A percentile compares a stretch with the other conserved stretches of the same genome.
These are phyloP conservation scores for Solanum dulcamara DNA, from an alignment of 257 asterid genomes.

Conservation along the genomic window DNA sequence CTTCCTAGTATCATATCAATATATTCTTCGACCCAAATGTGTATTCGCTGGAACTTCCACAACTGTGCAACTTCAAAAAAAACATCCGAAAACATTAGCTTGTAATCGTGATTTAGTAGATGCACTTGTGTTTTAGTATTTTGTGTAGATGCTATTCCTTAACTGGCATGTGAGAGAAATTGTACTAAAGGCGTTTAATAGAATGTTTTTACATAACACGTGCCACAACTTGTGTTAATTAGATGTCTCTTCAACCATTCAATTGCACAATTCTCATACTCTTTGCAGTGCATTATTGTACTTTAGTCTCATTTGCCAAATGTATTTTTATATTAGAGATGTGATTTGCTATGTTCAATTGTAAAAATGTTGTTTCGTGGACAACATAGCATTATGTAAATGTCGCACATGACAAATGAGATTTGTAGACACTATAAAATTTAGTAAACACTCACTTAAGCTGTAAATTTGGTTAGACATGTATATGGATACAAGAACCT, in stretches of 20 bases:
- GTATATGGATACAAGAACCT: background rate
- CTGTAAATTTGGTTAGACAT: background rate
- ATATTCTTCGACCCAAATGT: background rate
- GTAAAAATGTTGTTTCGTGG: background rate
- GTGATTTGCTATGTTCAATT: background rate
- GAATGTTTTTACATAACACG: background rate
- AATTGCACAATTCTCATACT: background rate
- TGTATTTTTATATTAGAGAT: background rate
- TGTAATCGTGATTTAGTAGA: background rate
- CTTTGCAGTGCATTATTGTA: background rate
- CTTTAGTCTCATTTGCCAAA: background rate
- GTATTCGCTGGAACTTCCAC: background rate
- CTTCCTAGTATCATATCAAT: background rate
- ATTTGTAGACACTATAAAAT: background rate
- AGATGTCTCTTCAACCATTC: background rate
- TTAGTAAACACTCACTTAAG: background rate
- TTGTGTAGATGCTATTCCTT: background rate
- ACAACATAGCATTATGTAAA: background rate
- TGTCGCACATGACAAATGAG: background rate
- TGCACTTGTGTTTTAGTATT: background rate
- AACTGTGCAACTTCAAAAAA: background rate
- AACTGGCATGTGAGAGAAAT: background rate
- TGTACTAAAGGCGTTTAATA: background rate
- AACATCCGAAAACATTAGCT: background rate
- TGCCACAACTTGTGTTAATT: background rate